A percentile compares a stretch with the other conserved stretches of the same genome.
Conservation (phyloP, 2,329 filamentous ascomycete species). For the Colletotrichum agaves region DNA sequence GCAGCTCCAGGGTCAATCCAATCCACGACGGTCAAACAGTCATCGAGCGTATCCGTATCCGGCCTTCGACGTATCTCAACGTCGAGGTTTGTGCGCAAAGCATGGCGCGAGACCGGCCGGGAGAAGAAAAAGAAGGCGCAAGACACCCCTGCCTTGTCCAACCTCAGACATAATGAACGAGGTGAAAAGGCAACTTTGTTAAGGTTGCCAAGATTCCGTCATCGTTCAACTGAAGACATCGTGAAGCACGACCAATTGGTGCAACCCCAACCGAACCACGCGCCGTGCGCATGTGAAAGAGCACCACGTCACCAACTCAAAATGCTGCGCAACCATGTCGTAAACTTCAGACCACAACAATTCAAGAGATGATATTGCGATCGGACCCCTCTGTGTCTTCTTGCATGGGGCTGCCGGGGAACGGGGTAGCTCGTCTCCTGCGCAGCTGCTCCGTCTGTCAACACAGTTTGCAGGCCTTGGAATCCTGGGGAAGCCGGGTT, state of each 20-base stretch:
- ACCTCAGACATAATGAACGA: background rate
- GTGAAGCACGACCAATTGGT: background rate
- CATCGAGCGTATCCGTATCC: too few species aligned
- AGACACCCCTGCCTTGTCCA: constrained; percentile 3
- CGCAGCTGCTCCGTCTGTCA: background rate
- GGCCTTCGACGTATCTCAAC: background rate
- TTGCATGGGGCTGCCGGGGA: constrained; percentile 9
- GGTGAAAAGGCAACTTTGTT: background rate
- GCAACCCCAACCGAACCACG: constrained; percentile 16
- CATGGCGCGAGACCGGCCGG: background rate
- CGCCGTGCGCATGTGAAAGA: constrained; percentile 31
- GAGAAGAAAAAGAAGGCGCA: background rate
- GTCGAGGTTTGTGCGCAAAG: background rate
- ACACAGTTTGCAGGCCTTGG: background rate
- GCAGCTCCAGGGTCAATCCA: background rate
- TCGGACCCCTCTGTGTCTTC: constrained; percentile 8
- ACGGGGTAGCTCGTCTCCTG: constrained; percentile 2
- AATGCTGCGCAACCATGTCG: constrained; percentile 16
- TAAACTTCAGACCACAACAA: constrained; percentile 15
- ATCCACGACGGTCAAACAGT: background rate
- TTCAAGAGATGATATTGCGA: constrained; percentile 23
- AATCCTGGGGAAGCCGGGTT: constrained; percentile 19
- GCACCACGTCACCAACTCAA: constrained; percentile 31
- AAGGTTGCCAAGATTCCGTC: constrained; percentile 11
- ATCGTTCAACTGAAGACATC: constrained; percentile 14